Evolutionary conservation across 495 filamentous ascomycete genomes (phyloP).

Genomic region (Daldinia bambusicola): DNA sequence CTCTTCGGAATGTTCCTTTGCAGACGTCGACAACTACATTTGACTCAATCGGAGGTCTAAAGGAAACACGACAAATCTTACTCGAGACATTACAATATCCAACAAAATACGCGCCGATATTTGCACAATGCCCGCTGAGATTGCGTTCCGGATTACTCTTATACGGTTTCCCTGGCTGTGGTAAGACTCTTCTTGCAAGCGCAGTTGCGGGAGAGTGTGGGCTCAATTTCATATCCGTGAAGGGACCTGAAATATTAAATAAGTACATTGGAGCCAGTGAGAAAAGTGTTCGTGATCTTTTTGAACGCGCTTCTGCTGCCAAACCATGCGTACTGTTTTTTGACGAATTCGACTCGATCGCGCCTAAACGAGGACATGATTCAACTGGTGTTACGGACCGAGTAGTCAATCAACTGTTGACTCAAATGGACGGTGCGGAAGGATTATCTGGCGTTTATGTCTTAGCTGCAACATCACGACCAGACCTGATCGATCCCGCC

Average conservation of each 20-base stretch:
- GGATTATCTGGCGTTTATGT: slow-evolving; percentile 95
- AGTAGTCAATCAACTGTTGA: slow-evolving; percentile 97
- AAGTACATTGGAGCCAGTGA: slow-evolving; percentile 98
- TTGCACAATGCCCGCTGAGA: slow-evolving; percentile 91
- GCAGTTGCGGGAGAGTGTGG: slow-evolving; percentile 97
- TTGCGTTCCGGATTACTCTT: slow-evolving; percentile 90
- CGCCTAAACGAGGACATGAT: slow-evolving; percentile 96
- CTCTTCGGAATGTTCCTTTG: slow-evolving; percentile 90
- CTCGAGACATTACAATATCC: slow-evolving; percentile 97
- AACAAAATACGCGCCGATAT: slow-evolving; percentile 97
- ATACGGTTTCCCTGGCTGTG: slow-evolving; percentile 95
- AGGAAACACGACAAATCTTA: slow-evolving; percentile 83
- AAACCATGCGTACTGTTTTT: slow-evolving; percentile 95
- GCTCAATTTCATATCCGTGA: slow-evolving; percentile 97
- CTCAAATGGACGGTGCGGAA: slow-evolving; percentile 99
- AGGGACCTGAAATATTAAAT: slow-evolving; percentile 97
- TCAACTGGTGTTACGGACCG: slow-evolving; percentile 96
- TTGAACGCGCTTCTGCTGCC: slow-evolving; percentile 89
- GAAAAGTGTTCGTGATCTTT: slow-evolving; percentile 93
- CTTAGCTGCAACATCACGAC: slow-evolving; percentile 88
- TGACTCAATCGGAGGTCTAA: slow-evolving; percentile 87
- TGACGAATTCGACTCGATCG: slow-evolving; percentile 97
- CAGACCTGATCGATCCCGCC: slow-evolving; percentile 94
- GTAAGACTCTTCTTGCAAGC: slow-evolving; percentile 92
- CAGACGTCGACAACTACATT: slow-evolving; percentile 91